A percentile compares a stretch with the other conserved stretches of the same genome.
Evolutionary conservation across 1,139 yeast species (phyloP).

Genomic region (Suhomyces kunorum): DNA sequence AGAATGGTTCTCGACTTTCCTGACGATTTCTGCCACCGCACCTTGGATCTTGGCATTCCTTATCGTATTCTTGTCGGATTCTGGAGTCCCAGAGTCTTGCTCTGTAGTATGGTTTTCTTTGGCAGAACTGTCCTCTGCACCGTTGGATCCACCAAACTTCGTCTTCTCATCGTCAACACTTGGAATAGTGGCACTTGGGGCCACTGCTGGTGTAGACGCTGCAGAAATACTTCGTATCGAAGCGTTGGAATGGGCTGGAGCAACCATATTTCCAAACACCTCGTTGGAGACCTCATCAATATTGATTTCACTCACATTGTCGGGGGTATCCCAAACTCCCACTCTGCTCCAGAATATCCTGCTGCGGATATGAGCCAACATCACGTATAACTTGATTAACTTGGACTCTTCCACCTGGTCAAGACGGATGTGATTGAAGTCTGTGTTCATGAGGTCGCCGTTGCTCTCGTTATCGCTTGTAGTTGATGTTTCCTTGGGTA

Average conservation of each 20-base stretch:
- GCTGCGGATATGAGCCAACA: slow-evolving; percentile 34
- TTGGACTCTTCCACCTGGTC: slow-evolving; percentile 23
- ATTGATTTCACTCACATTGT: slow-evolving; percentile 28
- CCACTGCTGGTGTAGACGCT: slow-evolving; percentile 13
- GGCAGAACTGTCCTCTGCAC: background rate
- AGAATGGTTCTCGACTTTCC: slow-evolving; percentile 12
- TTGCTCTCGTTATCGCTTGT: slow-evolving; percentile 10
- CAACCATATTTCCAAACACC: slow-evolving; percentile 17
- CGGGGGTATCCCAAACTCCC: slow-evolving; percentile 61
- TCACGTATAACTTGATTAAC: slow-evolving; percentile 25
- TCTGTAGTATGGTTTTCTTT: background rate
- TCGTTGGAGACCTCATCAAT: slow-evolving; percentile 19
- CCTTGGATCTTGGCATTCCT: slow-evolving; percentile 4
- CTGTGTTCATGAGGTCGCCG: slow-evolving; percentile 14
- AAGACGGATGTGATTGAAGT: slow-evolving; percentile 14
- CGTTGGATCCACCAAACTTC: background rate
- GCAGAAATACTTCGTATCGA: slow-evolving; percentile 11
- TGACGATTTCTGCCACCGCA: slow-evolving; percentile 15
- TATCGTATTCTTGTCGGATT: background rate
- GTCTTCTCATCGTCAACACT: slow-evolving; percentile 2
- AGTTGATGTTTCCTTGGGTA: slow-evolving; percentile 1
- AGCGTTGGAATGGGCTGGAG: slow-evolving; percentile 3
- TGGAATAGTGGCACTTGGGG: slow-evolving; percentile 8
- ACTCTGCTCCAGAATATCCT: slow-evolving; percentile 80
- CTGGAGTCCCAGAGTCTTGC: background rate